Evolutionary conservation across 1,139 yeast species (phyloP).

Genomic region (Kodamaea plutei): DNA sequence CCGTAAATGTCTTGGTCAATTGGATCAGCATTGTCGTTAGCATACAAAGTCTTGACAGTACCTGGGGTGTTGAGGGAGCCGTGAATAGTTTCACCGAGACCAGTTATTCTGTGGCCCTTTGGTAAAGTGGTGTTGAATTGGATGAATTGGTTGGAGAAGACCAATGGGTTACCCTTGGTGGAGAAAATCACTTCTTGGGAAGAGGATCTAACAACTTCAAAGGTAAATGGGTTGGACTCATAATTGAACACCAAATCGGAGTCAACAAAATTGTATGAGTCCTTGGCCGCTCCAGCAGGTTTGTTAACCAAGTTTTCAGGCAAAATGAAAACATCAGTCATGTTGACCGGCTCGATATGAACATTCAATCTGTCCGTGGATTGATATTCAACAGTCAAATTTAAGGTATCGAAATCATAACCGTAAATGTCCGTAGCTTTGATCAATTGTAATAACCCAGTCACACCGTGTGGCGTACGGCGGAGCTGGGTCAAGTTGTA

Average conservation of each 20-base stretch:
- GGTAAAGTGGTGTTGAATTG: constrained; percentile 28
- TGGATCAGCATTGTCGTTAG: constrained; percentile 21
- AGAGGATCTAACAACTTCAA: constrained; percentile 21
- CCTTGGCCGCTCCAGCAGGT: constrained; percentile 13
- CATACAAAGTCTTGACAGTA: constrained; percentile 22
- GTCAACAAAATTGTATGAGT: constrained; percentile 11
- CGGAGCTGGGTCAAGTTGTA: constrained; percentile 18
- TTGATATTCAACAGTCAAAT: constrained; percentile 26
- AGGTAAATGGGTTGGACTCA: constrained; percentile 21
- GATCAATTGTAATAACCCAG: constrained; percentile 20
- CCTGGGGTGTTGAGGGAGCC: constrained; percentile 25
- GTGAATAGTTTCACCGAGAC: constrained; percentile 30
- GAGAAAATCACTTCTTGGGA: constrained; percentile 24
- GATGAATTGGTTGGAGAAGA: constrained; percentile 28
- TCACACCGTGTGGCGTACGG: constrained; percentile 17
- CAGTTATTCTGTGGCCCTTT: constrained; percentile 22
- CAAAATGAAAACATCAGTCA: constrained; percentile 22
- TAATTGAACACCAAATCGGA: constrained; percentile 21
- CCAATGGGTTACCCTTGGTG: constrained; percentile 27
- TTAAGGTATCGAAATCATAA: constrained; percentile 23
- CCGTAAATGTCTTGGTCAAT: constrained; percentile 23
- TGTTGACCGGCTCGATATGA: constrained; percentile 21
- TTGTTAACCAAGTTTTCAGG: constrained; percentile 21
- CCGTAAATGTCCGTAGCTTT: constrained; percentile 28
- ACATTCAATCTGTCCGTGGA: constrained; percentile 21